Evolutionary conservation across 2,329 filamentous ascomycete genomes (phyloP).

Genomic region (Aspergillus felis): DNA sequence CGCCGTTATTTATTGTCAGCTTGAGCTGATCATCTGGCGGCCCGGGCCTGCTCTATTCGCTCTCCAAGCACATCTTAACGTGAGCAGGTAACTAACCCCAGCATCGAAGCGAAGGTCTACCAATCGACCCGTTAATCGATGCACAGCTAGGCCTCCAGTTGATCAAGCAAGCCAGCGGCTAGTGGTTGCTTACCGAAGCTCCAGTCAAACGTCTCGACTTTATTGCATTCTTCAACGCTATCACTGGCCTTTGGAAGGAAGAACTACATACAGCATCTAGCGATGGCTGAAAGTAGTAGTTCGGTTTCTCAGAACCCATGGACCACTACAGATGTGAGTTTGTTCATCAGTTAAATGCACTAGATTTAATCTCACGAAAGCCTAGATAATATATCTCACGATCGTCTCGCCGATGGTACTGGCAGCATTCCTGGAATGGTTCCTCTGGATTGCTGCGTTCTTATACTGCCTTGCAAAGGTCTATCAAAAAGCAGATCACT

Average conservation of each 20-base stretch:
- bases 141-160: neutral
- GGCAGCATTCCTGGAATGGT: conserved; percentile 85
- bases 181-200: neutral
- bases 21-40: neutral
- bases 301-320: conserved; percentile 25
- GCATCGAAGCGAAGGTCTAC: neutral
- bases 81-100: neutral
- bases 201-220: neutral
- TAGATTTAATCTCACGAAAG: neutral
- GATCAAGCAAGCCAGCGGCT: neutral
- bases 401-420: conserved; percentile 79
- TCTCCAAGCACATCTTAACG: neutral
- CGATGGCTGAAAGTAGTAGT: conserved; percentile 9
- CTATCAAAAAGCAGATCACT: conserved; percentile 82
- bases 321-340: conserved; percentile 37
- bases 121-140: neutral
- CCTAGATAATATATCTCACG: conserved; percentile 76
- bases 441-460: conserved; percentile 91
- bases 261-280: neutral
- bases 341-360: neutral
- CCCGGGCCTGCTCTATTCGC: neutral
- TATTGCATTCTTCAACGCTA: neutral
- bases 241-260: neutral
- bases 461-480: conserved; percentile 87
- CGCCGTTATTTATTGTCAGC: neutral